A percentile compares a stretch with the other conserved stretches of the same genome.
These are phyloP conservation scores for Curvularia sp. DNA, from an alignment of 2,329 filamentous ascomycete genomes.

Conservation along the genomic window DNA sequence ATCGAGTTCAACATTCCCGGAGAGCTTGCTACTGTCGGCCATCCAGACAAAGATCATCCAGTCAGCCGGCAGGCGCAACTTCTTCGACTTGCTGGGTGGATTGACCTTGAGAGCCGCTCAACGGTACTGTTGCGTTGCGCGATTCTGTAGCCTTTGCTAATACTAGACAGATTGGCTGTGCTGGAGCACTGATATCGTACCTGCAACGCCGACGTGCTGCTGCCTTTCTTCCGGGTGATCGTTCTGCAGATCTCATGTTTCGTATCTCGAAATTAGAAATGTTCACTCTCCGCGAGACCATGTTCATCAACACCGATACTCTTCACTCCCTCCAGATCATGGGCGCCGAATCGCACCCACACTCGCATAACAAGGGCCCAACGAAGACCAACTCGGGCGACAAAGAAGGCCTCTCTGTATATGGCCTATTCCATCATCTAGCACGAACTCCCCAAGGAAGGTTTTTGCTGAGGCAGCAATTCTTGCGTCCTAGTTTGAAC, in stretches of 20 bases:
- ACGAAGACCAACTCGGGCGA: constrained; percentile 65
- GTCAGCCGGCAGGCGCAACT: constrained; percentile 68
- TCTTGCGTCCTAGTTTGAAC: constrained; percentile 79
- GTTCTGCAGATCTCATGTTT: constrained; percentile 62
- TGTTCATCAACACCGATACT: constrained; percentile 83
- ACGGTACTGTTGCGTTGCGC: constrained; percentile 59
- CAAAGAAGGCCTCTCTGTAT: constrained; percentile 85
- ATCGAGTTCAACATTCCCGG: constrained; percentile 69
- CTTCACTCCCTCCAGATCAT: constrained; percentile 84
- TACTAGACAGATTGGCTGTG: constrained; percentile 73
- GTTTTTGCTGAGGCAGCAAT: constrained; percentile 74
- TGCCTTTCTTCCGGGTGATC: constrained; percentile 67
- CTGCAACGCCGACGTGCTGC: constrained; percentile 72
- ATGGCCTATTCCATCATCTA: constrained; percentile 78
- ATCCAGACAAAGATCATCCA: constrained; percentile 55
- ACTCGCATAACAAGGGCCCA: constrained; percentile 76
- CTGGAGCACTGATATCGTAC: constrained; percentile 83
- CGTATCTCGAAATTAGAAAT: constrained; percentile 71
- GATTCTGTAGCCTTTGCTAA: constrained; percentile 7
- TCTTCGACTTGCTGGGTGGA: constrained; percentile 71
- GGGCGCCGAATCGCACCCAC: constrained; percentile 81
- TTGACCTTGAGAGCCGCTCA: constrained; percentile 75
- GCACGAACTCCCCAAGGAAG: constrained; percentile 82
- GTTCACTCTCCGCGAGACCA: constrained; percentile 71
- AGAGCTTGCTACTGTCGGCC: constrained; percentile 51